Percentiles rank a stretch among this genome's conserved stretches.
phyloP scores from a whole-genome alignment of 306 rosid genomes.

The Luffa aegyptiaca region DNA sequence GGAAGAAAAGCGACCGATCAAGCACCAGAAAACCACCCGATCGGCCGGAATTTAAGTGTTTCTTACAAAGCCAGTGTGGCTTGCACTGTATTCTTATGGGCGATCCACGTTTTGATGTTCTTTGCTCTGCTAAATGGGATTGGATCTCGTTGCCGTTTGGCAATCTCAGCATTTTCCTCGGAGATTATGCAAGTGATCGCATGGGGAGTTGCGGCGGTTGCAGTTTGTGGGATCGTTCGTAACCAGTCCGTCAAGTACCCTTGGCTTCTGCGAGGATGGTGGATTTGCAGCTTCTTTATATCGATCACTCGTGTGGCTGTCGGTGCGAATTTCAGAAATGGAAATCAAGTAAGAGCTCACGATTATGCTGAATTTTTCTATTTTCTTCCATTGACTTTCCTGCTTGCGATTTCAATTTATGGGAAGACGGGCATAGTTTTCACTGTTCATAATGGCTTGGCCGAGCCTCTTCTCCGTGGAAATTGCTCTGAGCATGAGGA shows the following conservation, averaged over 20 bases:
- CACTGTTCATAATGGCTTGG: slow-evolving; percentile 18
- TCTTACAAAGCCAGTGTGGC: slow-evolving; percentile 37
- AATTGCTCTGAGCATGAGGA: slow-evolving; percentile 26
- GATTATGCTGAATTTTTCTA: slow-evolving; percentile 45
- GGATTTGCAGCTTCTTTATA: slow-evolving; percentile 58
- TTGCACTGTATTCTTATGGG: slow-evolving; percentile 35
- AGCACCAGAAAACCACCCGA: slow-evolving; percentile 18
- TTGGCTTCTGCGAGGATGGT: slow-evolving; percentile 78
- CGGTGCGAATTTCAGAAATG: slow-evolving; percentile 26
- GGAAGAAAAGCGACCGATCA: slow-evolving; percentile 17
- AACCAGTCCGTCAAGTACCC: slow-evolving; percentile 29
- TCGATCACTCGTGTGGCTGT: slow-evolving; percentile 26
- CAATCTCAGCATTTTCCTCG: slow-evolving; percentile 27
- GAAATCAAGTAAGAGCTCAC: slow-evolving; percentile 14
- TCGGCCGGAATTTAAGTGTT: slow-evolving; percentile 19
- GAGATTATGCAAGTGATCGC: slow-evolving; percentile 44
- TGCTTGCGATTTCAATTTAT: slow-evolving; percentile 40
- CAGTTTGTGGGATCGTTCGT: slow-evolving; percentile 27
- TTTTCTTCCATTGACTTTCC: slow-evolving; percentile 39
- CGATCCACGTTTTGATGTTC: slow-evolving; percentile 29
- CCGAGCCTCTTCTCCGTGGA: slow-evolving; percentile 56
- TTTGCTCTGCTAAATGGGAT: slow-evolving; percentile 28
- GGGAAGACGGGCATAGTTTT: slow-evolving; percentile 50
- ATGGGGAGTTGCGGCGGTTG: slow-evolving; percentile 36
- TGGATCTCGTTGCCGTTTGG: slow-evolving; percentile 33